Percentiles rank a stretch among this genome's conserved stretches.
Conservation (phyloP, 108 stramenopile genomes). For the Stephanodiscus minutulus region DNA sequence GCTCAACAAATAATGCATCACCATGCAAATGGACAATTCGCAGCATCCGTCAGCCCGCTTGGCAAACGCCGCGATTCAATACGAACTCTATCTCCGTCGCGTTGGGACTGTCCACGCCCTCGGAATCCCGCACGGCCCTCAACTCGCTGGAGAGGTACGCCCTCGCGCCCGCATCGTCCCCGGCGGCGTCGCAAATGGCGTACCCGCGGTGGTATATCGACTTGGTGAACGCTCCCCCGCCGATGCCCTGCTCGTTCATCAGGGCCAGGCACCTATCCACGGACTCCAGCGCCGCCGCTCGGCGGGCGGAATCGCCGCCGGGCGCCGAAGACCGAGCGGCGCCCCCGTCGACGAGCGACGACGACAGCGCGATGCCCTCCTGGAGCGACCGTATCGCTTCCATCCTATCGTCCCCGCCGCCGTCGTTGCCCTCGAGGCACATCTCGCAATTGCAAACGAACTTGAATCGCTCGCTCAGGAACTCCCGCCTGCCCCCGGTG, state of each 20-base stretch:
- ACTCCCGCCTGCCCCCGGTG: conserved; percentile 9
- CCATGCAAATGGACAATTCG: no score
- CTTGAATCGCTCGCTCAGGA: conserved; percentile 17
- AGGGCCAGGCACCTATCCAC: conserved; percentile 4
- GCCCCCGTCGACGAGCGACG: neutral
- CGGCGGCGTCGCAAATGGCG: conserved; percentile 13
- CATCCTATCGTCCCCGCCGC: conserved; percentile 34
- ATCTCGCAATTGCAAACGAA: conserved; percentile 34
- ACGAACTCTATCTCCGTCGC: conserved; percentile 14
- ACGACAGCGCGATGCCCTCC: conserved; percentile 14
- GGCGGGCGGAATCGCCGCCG: neutral
- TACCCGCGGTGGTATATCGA: conserved; percentile 14
- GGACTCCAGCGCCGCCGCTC: conserved; percentile 1
- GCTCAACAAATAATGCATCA: no score
- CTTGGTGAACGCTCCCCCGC: conserved; percentile 11
- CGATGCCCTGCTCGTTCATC: conserved; percentile 21
- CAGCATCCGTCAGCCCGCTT: no score
- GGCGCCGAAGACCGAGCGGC: neutral
- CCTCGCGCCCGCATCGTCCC: conserved; percentile 14
- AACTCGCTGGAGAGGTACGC: conserved; percentile 9
- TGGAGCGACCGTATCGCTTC: conserved; percentile 19
- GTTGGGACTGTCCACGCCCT: conserved; percentile 14
- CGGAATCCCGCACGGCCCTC: conserved; percentile 13
- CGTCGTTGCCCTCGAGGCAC: conserved; percentile 24
- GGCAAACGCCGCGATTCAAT: conserved; percentile 4